A percentile compares a stretch with the other conserved stretches of the same genome.
These are phyloP conservation scores for Gynochthodes officinalis DNA, from an alignment of 257 asterid species.

Conservation along the genomic window DNA sequence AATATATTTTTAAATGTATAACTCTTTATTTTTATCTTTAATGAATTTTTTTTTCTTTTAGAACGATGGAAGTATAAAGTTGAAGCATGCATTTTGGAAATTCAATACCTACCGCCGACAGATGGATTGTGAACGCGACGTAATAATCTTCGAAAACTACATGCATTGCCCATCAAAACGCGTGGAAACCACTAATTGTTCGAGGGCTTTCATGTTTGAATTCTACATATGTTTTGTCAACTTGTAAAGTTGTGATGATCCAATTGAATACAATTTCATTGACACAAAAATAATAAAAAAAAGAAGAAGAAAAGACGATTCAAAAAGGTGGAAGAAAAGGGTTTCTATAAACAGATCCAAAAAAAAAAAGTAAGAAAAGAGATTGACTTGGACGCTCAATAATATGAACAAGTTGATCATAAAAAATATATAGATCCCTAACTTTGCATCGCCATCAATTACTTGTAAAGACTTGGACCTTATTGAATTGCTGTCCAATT, in stretches of 20 bases:
- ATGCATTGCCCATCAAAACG: too few relatives aligned
- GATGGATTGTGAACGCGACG: neutral
- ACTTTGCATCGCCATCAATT: conserved; percentile 18
- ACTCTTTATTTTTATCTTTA: too few relatives aligned
- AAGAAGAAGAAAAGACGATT: neutral
- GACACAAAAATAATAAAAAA: too few relatives aligned
- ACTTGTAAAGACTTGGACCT: conserved; percentile 19
- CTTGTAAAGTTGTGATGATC: neutral
- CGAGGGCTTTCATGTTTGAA: conserved; percentile 20
- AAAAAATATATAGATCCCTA: conserved; percentile 2
- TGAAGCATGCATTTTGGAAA: neutral
- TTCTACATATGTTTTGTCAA: conserved; percentile 15
- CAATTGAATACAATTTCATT: neutral
- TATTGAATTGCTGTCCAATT: neutral
- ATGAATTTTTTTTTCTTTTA: too few relatives aligned
- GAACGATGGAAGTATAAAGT: too few relatives aligned
- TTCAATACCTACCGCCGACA: conserved; percentile 15
- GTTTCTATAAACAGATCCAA: neutral
- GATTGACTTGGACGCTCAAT: too few relatives aligned
- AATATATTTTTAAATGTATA: too few relatives aligned
- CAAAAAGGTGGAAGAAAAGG: neutral
- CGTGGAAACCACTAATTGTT: conserved; percentile 13
- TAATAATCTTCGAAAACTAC: conserved; percentile 1
- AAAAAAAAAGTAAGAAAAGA: conserved; percentile 9
- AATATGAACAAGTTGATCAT: too few relatives aligned